Base-by-base conservation (phyloP, 2,329 filamentous ascomycete species). In the Alternaria brassicicola region DNA sequence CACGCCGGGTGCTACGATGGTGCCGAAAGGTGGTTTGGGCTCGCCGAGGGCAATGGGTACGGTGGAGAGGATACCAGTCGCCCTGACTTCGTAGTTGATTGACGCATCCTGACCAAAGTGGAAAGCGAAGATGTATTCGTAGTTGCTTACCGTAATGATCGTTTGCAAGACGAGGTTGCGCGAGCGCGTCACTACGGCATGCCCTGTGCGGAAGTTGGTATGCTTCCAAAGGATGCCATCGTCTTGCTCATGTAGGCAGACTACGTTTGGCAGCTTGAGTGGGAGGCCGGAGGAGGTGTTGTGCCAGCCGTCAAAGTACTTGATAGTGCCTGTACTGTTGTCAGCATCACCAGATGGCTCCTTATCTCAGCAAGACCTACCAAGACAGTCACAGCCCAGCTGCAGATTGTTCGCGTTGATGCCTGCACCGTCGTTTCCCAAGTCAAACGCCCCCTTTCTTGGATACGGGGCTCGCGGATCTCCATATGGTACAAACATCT, bases 241-340 rank as follows among this genome's bases (percentile, higher is more conserved):
- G 28, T 73, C 70, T 79, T 96, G 92, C 76, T 97, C 93, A 78
- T 80, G 80, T 50, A 74, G 75, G 66, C 79, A 82, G 15, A 82
- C 64, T 0, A 76, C 78, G 45, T 81, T 81, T 1, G 17, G 35
- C 17, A 38, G 35, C 17, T 21, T 38, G 0, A 38, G 35, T 6
- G 35, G 17, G 7, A 38, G 35, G 35, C 35, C 35, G 35, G 35
- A 38, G 10, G 35, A 38, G 9, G 35, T 38, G 13, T 38, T 38
- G 10, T 38, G 35, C 35, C 35, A 38, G 17, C 35, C 17, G 5
- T 38, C 35, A 38, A 38, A 38, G 35, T 38, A 38, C 0, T 78
- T 78, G 66, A 81, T 81, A 23, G 69, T 62, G 4, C 47, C 56
- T 59, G 36, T 4, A 33, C 12, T 10, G 33, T 36, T 36, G 3